phyloP scores from a whole-genome alignment of 2,329 filamentous ascomycete genomes.

The Fonsecaea nubica region DNA sequence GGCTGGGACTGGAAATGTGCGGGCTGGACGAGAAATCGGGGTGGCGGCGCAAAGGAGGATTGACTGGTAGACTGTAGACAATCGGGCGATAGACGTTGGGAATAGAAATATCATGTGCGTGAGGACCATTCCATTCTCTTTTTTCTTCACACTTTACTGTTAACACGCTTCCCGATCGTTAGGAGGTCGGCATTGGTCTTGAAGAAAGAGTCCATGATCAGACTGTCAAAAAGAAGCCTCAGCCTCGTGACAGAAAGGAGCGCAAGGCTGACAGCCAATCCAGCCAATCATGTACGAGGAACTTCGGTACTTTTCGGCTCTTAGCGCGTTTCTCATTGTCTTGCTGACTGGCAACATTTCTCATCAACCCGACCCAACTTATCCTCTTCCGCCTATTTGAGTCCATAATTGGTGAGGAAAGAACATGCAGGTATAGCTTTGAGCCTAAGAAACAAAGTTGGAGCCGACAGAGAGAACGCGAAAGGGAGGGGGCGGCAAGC shows the following conservation, averaged over 20 bases:
- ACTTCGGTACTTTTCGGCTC: background rate
- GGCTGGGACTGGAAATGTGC: constrained; percentile 37
- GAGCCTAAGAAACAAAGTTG: background rate
- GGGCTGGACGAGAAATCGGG: constrained; percentile 25
- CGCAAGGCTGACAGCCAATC: background rate
- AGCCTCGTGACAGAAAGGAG: no score
- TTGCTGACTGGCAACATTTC: background rate
- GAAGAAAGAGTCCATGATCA: no score
- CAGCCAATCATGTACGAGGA: background rate
- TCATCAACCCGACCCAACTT: background rate
- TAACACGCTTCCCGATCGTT: no score
- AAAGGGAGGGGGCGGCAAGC: background rate
- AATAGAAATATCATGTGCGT: background rate
- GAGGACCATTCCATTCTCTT: no score
- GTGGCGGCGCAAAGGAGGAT: constrained; percentile 38
- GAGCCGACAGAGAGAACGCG: background rate
- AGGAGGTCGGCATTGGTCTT: no score
- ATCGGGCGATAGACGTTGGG: background rate
- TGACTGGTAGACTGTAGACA: constrained; percentile 35
- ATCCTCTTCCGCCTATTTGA: background rate
- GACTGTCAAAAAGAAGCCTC: no score
- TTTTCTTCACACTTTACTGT: no score
- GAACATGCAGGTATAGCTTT: background rate
- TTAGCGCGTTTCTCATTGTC: background rate
- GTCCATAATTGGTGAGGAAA: background rate